Base-by-base conservation (phyloP, 2,329 filamentous ascomycete species). In the Apiospora phragmitis region DNA sequence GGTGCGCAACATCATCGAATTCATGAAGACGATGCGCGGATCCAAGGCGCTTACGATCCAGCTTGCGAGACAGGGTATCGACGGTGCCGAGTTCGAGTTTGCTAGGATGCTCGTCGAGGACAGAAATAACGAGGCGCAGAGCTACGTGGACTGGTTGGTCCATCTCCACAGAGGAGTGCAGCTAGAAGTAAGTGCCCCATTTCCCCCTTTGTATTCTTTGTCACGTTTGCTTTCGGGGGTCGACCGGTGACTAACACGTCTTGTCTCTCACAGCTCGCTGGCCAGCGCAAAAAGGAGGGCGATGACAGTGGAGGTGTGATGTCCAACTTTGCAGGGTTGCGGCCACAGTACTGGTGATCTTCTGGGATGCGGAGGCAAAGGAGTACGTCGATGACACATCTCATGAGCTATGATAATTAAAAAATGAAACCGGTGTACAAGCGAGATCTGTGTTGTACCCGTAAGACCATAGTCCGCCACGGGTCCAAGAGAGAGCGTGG, bases 121-220 rank as follows among this genome's bases (percentile, higher is more conserved):
- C 79, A 89, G 96, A 74, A 98, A 98, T 81, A 97, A 97, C 75
- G 96, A 99, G 84, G 96, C 96, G 45, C 95, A 97, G 83, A 97
- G 93, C 79, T 99, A 98, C 82, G 96, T 98, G 43, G 96, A 99
- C 83, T 99, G 96, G 96, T 86, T 99, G 77, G 96, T 99, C 71
- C 93, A 97, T 81, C 88, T 98, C 73, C 96, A 99, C 83, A 92
- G 95, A 76, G 91, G 93, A 75, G 96, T 99, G 74, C 95, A 97
- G 80, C 86, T 97, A 74, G 96, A 99, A 88, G 90, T 92, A 81
- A 82, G 88, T 67, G 6, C 65, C 65, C 14, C 24, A n/a, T 29
- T 67, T 29, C 38, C n/a, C 38, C 16, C 26, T 42, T n/a, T 41
- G 65, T 21, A 67, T 45, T 67, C 24, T 67, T 21, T 18, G 24